Percentiles rank a stretch among this genome's conserved stretches.
These are phyloP conservation scores for Boletus pseudo-olivaceus DNA, from an alignment of 768 basidiomycete genomes.

Conservation along the genomic window DNA sequence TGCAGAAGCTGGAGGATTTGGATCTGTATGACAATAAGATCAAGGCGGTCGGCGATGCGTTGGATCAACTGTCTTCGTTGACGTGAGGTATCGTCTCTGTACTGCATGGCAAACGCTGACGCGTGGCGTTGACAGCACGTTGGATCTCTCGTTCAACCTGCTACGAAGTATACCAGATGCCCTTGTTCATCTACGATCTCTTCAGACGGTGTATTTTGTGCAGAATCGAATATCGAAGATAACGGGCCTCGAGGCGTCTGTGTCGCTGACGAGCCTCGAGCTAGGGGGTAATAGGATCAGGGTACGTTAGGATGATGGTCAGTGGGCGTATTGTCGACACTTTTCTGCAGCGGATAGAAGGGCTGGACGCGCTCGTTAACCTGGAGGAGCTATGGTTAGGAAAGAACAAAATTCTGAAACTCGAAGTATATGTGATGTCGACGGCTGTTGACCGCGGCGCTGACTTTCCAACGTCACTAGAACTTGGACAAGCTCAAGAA, in stretches of 20 bases:
- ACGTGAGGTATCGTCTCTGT: constrained; percentile 39
- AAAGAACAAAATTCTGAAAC: constrained; percentile 91
- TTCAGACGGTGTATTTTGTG: constrained; percentile 87
- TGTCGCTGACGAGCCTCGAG: constrained; percentile 77
- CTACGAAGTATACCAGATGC: constrained; percentile 66
- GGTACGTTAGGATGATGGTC: constrained; percentile 41
- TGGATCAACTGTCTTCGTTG: constrained; percentile 55
- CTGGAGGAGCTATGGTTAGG: constrained; percentile 95
- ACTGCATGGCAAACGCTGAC: background rate
- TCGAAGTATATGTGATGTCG: constrained; percentile 54
- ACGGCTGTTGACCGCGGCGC: background rate
- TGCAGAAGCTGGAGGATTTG: constrained; percentile 77
- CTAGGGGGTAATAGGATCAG: constrained; percentile 91
- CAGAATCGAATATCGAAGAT: constrained; percentile 93
- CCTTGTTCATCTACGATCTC: constrained; percentile 51
- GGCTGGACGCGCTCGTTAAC: constrained; percentile 72
- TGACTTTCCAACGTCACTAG: constrained; percentile 35
- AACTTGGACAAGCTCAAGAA: constrained; percentile 66
- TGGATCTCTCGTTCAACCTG: constrained; percentile 96
- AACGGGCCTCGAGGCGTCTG: constrained; percentile 53
- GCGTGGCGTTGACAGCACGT: constrained; percentile 43
- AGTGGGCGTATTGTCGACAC: background rate
- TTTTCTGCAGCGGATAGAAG: constrained; percentile 75
- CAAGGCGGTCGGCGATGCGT: constrained; percentile 63
- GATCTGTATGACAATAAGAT: constrained; percentile 97